These are phyloP conservation scores for Coprinopsis strossmayeri DNA, from an alignment of 768 basidiomycete species.

Conservation along the genomic window DNA sequence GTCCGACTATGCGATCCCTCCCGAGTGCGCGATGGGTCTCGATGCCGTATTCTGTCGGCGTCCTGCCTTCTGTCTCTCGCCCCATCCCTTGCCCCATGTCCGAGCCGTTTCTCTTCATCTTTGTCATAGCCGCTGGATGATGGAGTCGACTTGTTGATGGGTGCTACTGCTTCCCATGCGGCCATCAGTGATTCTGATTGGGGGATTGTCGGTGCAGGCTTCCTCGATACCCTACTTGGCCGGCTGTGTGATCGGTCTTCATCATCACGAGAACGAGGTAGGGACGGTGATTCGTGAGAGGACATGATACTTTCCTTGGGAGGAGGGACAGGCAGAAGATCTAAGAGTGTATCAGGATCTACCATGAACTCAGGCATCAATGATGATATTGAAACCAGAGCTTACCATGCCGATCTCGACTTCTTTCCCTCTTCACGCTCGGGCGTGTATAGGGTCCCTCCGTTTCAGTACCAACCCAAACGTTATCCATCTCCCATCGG, in stretches of 20 bases:
- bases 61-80: neutral
- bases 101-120: neutral
- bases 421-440: neutral
- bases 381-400: no score
- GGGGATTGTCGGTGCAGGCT: constrained; percentile 1
- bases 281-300: neutral
- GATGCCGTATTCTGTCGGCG: neutral
- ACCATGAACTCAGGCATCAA: no score
- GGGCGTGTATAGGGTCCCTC: neutral
- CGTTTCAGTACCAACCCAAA: neutral
- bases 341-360: neutral
- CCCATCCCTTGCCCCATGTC: neutral
- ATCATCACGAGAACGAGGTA: neutral
- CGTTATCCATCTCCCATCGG: neutral
- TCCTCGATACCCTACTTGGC: neutral
- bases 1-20: neutral
- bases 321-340: neutral
- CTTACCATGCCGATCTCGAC: neutral
- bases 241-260: no score
- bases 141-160: neutral
- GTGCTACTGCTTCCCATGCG: neutral
- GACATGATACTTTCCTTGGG: neutral
- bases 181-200: neutral
- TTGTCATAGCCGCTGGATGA: neutral
- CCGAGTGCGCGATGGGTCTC: neutral